phyloP scores from a whole-genome alignment of 108 stramenopile genomes.

The Pelagomonas calceolata region DNA sequence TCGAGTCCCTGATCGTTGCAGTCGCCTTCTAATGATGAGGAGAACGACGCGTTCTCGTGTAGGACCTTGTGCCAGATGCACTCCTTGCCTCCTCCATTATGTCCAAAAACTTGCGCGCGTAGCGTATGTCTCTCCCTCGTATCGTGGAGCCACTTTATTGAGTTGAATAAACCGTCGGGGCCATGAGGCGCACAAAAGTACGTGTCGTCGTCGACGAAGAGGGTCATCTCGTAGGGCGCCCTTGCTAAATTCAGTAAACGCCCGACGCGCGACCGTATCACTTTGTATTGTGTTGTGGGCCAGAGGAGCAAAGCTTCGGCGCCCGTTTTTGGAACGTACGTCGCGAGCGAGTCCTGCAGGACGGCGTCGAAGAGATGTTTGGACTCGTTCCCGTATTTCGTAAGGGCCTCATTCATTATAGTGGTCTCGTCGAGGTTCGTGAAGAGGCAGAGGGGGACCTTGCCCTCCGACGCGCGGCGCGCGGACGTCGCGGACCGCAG shows the following conservation, averaged over 20 bases:
- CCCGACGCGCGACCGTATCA: neutral
- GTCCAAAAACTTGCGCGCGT: neutral
- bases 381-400: no score
- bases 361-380: no score
- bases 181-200: neutral
- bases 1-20: neutral
- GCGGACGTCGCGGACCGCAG: no score
- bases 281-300: no score
- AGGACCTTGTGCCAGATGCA: neutral
- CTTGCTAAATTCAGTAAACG: neutral
- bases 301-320: no score
- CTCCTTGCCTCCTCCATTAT: neutral
- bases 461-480: no score
- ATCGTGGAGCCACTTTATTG: no score
- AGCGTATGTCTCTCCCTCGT: no score
- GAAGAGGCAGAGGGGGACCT: slow-evolving; percentile 1
- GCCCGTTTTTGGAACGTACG: no score
- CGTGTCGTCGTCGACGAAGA: slow-evolving; percentile 2
- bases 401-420: no score
- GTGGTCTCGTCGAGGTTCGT: neutral
- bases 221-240: neutral
- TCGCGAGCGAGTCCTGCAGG: no score
- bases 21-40: neutral
- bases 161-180: no score
- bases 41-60: neutral